Evolutionary conservation across 208 protist genomes (phyloP).

Genomic region (Crithidia expoeki): DNA sequence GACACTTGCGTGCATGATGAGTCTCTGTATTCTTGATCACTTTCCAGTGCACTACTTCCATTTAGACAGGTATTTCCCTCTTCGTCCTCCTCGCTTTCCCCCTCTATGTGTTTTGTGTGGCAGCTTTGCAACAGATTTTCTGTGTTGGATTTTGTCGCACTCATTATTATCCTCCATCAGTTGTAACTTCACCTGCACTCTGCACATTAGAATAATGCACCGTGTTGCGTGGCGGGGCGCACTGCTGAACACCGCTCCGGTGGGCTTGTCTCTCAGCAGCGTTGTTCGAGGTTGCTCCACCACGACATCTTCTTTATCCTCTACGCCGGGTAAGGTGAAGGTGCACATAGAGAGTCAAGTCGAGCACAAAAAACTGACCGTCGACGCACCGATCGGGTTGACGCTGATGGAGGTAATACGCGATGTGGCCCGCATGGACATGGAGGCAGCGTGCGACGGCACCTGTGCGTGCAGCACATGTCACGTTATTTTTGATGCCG

Average conservation of each 20-base stretch:
- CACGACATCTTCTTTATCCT: neutral
- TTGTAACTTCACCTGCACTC: too few species aligned
- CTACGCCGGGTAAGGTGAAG: constrained; percentile 47
- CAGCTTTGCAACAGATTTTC: neutral
- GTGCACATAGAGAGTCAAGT: constrained; percentile 37
- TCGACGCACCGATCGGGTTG: constrained; percentile 63
- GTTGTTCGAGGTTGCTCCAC: neutral
- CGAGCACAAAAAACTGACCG: constrained; percentile 29
- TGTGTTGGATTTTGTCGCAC: neutral
- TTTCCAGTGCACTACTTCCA: too few species aligned
- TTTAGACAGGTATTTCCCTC: neutral
- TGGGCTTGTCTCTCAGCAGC: neutral
- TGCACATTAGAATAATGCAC: neutral
- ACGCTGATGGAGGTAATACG: constrained; percentile 94
- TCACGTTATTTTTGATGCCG: constrained; percentile 89
- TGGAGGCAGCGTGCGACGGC: constrained; percentile 96
- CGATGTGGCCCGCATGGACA: constrained; percentile 90
- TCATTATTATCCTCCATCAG: too few species aligned
- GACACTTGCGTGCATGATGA: too few species aligned
- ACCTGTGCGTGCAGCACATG: constrained; percentile 97
- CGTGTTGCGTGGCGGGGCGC: neutral
- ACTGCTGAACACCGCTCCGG: neutral
- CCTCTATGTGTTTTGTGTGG: neutral
- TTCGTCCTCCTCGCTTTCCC: neutral
- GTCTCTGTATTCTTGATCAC: too few species aligned